Evolutionary conservation across 129 eudicot genomes (phyloP).

Genomic region (Chrysanthemum seticuspe): DNA sequence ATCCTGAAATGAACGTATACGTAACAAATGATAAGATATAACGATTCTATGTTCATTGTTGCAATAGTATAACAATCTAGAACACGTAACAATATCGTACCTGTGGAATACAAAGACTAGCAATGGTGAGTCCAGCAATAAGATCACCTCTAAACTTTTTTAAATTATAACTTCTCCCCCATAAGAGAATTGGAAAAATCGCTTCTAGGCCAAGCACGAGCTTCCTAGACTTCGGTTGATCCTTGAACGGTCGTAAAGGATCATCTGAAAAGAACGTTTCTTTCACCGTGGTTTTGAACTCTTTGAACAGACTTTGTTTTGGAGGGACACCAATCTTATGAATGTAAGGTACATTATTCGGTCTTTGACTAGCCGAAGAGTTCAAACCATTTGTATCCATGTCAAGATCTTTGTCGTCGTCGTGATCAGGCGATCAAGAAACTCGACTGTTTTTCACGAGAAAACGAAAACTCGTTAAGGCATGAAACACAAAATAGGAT

Average conservation of each 20-base stretch:
- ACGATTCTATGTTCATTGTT: neutral
- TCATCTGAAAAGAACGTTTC: slow-evolving; percentile 84
- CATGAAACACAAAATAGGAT: slow-evolving; percentile 9
- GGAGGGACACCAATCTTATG: slow-evolving; percentile 83
- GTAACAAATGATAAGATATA: neutral
- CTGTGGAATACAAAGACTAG: slow-evolving; percentile 92
- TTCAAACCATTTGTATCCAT: slow-evolving; percentile 39
- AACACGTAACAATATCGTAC: slow-evolving; percentile 25
- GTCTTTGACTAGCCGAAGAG: slow-evolving; percentile 25
- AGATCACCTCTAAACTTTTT: slow-evolving; percentile 70
- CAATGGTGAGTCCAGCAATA: slow-evolving; percentile 83
- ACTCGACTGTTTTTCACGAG: slow-evolving; percentile 19
- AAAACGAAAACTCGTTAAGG: neutral
- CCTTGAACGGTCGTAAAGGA: slow-evolving; percentile 70
- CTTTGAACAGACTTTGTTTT: slow-evolving; percentile 56
- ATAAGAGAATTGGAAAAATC: slow-evolving; percentile 75
- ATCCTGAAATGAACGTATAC: slow-evolving; percentile 48
- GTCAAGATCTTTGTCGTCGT: slow-evolving; percentile 28
- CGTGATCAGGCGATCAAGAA: slow-evolving; percentile 30
- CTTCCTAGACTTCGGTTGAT: slow-evolving; percentile 62
- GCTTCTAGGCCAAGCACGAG: slow-evolving; percentile 59
- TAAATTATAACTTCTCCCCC: slow-evolving; percentile 65
- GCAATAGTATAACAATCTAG: neutral
- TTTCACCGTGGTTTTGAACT: slow-evolving; percentile 49
- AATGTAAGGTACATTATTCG: slow-evolving; percentile 33